Evolutionary conservation across 1,139 yeast genomes (phyloP), one percentile per base, ranked within the genome.

Genomic region (Saccharomyces hybrid): DNA sequence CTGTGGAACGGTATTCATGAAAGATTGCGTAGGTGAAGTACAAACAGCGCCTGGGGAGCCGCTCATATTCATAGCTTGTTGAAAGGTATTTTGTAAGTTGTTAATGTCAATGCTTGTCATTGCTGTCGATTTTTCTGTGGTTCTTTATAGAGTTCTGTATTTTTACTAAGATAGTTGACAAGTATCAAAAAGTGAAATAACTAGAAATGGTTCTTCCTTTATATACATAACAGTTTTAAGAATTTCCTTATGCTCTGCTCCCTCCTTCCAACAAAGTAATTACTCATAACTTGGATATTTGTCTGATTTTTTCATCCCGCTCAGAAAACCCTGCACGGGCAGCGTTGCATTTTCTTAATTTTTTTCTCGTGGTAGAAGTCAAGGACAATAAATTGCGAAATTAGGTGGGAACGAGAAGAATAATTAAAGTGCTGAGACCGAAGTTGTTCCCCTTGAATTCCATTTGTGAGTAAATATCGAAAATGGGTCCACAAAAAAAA

Each of bases 41-140:
- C 93, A 84, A 58, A 87, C 93, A 7, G 87, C 89, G 65, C 84
- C 82, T 54, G 85, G 82, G 6, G 83, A 75, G 11, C 81, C 66
- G 26, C 66, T 63, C 54, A 68, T 56, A 56, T 60, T 65, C 53
- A 68, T 73, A 51, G 87, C 77, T 59, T 76, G 75, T 69, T 83
- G 80, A 66, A 87, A 83, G 14, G 83, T 71, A 56, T 78, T 73
- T 59, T 77, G 74, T 56, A 79, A 66, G 58, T 74, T 73, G 55
- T 81, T 77, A 61, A 86, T 85, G 70, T 84, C 85, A 72, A 51
- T 38, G 44, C 25, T 20, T 38, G 44, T 16, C 44, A 38, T 38
- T 20, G 26, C 13, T 20, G 25, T n/a, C 11, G 13, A 20, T 38
- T 38, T 9, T 16, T 16, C n/a, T 20, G 13, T 16, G 13, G 44